A percentile compares a stretch with the other conserved stretches of the same genome.
Conservation (phyloP, 2,329 filamentous ascomycete genomes). For the Boeremia exigua region DNA sequence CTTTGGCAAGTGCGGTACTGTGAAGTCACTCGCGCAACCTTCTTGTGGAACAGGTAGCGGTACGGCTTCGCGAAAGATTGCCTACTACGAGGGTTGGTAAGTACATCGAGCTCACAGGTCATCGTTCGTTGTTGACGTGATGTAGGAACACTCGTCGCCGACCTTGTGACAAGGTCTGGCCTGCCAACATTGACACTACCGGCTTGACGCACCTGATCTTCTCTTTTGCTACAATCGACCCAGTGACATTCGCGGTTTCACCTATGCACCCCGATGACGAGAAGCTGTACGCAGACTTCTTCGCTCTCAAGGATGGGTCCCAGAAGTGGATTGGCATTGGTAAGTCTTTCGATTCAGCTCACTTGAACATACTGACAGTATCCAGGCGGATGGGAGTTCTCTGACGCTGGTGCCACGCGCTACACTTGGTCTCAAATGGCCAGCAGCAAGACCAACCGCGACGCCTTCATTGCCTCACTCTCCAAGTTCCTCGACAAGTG, state of each 20-base stretch:
- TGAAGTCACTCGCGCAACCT: not conserved
- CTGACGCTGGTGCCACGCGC: slow-evolving; percentile 41
- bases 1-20: slow-evolving; percentile 15
- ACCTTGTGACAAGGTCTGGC: slow-evolving; percentile 30
- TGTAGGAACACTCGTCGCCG: slow-evolving; percentile 26
- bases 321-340: slow-evolving; percentile 28
- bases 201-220: slow-evolving; percentile 36
- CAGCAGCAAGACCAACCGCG: slow-evolving; percentile 32
- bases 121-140: not conserved
- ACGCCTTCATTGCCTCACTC: slow-evolving; percentile 48
- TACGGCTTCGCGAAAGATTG: slow-evolving; percentile 22
- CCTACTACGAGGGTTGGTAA: slow-evolving; percentile 32
- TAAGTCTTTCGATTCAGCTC: slow-evolving; percentile 23
- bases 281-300: slow-evolving; percentile 27
- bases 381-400: slow-evolving; percentile 49
- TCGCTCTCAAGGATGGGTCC: slow-evolving; percentile 18
- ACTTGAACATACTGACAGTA: not conserved
- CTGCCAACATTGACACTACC: slow-evolving; percentile 27
- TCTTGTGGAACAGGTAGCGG: slow-evolving; percentile 23
- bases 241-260: slow-evolving; percentile 36
- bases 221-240: slow-evolving; percentile 53
- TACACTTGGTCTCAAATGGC: slow-evolving; percentile 46
- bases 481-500: slow-evolving; percentile 51
- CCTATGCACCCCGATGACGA: slow-evolving; percentile 24
- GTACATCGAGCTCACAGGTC: not conserved